These are phyloP conservation scores for Protomyces macrosporus DNA, from an alignment of 1,139 yeast species.

Conservation along the genomic window DNA sequence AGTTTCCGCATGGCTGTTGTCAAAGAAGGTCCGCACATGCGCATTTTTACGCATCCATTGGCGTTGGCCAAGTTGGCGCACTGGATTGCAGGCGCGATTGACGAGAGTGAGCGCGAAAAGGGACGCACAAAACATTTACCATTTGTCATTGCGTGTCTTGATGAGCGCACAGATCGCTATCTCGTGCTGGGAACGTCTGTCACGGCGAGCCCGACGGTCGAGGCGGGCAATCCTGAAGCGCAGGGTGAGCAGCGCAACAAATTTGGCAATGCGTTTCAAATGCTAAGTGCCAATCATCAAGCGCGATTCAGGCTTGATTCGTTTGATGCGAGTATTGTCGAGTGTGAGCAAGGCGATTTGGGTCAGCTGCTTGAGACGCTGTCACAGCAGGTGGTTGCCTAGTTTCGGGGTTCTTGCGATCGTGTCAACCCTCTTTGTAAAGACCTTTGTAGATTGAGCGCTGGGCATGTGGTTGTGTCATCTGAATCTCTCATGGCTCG, in stretches of 20 bases:
- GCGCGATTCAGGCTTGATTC: conserved; percentile 90
- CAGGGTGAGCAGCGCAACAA: conserved; percentile 50
- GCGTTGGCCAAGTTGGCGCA: conserved; percentile 77
- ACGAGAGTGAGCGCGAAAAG: conserved; percentile 29
- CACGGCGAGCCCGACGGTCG: conserved; percentile 73
- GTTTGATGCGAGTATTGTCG: conserved; percentile 89
- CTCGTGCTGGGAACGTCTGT: conserved; percentile 64
- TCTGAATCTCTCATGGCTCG: background rate
- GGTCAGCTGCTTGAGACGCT: conserved; percentile 80
- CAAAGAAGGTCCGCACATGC: conserved; percentile 81
- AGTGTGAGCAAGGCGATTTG: conserved; percentile 79
- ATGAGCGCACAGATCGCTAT: conserved; percentile 68
- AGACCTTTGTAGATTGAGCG: background rate
- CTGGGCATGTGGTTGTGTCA: background rate
- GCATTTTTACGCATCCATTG: conserved; percentile 74
- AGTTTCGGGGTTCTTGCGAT: background rate
- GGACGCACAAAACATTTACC: conserved; percentile 47
- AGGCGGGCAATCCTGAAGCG: conserved; percentile 24
- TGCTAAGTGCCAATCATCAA: conserved; percentile 71
- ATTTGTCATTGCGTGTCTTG: conserved; percentile 79
- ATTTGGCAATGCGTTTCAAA: conserved; percentile 86
- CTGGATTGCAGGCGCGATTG: conserved; percentile 67
- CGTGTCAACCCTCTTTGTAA: too few relatives aligned
- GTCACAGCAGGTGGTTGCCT: conserved; percentile 37
- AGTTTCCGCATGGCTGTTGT: conserved; percentile 81